These are phyloP conservation scores for Boletus fagicola DNA, from an alignment of 768 basidiomycete genomes.

Conservation along the genomic window DNA sequence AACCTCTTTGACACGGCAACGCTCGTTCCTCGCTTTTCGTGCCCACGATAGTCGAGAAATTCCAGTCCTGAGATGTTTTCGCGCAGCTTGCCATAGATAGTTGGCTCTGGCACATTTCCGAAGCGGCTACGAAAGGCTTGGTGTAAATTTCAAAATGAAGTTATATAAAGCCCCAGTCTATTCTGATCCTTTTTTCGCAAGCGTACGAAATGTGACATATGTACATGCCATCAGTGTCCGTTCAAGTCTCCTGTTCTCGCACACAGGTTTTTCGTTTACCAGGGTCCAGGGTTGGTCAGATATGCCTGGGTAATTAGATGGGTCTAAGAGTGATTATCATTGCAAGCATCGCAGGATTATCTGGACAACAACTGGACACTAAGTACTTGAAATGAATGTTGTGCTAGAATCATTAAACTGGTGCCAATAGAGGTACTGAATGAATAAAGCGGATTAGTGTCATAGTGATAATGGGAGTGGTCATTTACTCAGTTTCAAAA, in stretches of 20 bases:
- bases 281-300: slow-evolving; percentile 19
- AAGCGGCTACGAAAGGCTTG: background rate
- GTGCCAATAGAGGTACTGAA: slow-evolving; percentile 26
- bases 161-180: background rate
- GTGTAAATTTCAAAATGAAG: background rate
- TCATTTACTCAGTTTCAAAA: slow-evolving; percentile 32
- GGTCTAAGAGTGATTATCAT: slow-evolving; percentile 1
- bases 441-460: slow-evolving; percentile 34
- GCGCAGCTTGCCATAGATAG: background rate
- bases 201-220: background rate
- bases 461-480: slow-evolving; percentile 27
- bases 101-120: background rate
- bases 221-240: background rate
- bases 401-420: slow-evolving; percentile 33
- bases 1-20: background rate
- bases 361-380: slow-evolving; percentile 4
- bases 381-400: slow-evolving; percentile 26
- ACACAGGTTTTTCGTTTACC: slow-evolving; percentile 17
- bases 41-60: background rate
- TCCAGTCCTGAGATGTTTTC: background rate
- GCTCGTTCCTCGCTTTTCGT: background rate
- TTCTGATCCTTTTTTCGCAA: background rate
- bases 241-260: background rate
- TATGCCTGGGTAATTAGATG: background rate
- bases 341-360: slow-evolving; percentile 12